These are phyloP conservation scores for Globisporangium acanthophoron DNA, from an alignment of 352 stramenopile genomes.

Conservation along the genomic window DNA sequence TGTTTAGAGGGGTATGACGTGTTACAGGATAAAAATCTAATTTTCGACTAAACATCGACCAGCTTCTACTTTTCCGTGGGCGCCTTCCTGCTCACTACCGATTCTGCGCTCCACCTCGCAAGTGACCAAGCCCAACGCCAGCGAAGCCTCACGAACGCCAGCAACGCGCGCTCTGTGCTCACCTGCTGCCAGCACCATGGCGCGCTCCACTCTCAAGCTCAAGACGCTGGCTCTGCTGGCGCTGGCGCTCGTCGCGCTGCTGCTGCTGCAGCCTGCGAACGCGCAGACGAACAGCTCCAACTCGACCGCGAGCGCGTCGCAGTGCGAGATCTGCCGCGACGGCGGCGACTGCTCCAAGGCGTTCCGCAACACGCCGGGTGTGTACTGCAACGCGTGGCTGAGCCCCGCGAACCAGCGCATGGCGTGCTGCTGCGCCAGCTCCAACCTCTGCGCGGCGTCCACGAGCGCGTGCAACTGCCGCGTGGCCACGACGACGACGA, in stretches of 20 bases:
- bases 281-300: conserved; percentile 6
- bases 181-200: background rate
- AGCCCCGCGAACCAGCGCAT: conserved; percentile 21
- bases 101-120: background rate
- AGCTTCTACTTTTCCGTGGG: no score
- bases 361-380: conserved; percentile 29
- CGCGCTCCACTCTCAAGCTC: background rate
- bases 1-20: no score
- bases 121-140: background rate
- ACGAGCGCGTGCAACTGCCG: conserved; percentile 37
- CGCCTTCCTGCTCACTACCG: background rate
- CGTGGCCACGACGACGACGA: background rate
- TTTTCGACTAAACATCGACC: no score
- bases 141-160: no score
- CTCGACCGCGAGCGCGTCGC: conserved; percentile 2
- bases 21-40: no score
- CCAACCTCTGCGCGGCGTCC: conserved; percentile 22
- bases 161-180: background rate
- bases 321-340: conserved; percentile 53
- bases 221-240: background rate
- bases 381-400: conserved; percentile 56
- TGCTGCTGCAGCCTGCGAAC: conserved; percentile 1
- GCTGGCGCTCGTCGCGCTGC: background rate
- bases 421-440: conserved; percentile 47
- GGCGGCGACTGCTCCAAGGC: conserved; percentile 31